Evolutionary conservation across 148 eudicot species (phyloP).

Genomic region (Cornus controversa): DNA sequence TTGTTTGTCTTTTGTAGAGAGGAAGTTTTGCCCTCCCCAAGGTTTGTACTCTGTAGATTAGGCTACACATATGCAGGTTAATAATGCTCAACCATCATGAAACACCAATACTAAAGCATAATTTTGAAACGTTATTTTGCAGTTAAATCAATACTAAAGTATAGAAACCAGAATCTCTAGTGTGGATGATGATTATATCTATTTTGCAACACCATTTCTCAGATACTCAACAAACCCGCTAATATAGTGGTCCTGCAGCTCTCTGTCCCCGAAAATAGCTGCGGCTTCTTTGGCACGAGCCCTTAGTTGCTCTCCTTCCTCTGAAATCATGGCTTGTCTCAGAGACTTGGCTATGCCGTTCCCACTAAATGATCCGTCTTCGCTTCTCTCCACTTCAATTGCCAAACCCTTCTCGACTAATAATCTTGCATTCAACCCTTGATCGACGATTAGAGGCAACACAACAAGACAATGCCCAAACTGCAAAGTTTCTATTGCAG

Average conservation of each 20-base stretch:
- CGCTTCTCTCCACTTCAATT: constrained; percentile 26
- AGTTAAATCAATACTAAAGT: no score
- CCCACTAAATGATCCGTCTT: constrained; percentile 18
- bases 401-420: constrained; percentile 33
- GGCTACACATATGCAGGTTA: no score
- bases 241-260: constrained; percentile 15
- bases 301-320: constrained; percentile 17
- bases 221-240: constrained; percentile 12
- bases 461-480: constrained; percentile 22
- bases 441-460: constrained; percentile 26
- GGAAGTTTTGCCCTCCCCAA: no score
- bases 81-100: no score
- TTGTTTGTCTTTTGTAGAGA: no score
- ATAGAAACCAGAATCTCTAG: neutral
- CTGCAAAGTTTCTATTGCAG: constrained; percentile 21
- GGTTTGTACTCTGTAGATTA: no score
- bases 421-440: constrained; percentile 31
- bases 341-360: constrained; percentile 12
- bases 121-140: no score
- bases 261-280: constrained; percentile 5
- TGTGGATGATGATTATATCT: neutral
- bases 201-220: neutral
- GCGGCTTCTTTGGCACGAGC: constrained; percentile 9
- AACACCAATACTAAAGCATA: no score
- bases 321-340: constrained; percentile 16